Conservation (phyloP, 192 early-diverging fungal genomes). For the Backusella morwellensis region DNA sequence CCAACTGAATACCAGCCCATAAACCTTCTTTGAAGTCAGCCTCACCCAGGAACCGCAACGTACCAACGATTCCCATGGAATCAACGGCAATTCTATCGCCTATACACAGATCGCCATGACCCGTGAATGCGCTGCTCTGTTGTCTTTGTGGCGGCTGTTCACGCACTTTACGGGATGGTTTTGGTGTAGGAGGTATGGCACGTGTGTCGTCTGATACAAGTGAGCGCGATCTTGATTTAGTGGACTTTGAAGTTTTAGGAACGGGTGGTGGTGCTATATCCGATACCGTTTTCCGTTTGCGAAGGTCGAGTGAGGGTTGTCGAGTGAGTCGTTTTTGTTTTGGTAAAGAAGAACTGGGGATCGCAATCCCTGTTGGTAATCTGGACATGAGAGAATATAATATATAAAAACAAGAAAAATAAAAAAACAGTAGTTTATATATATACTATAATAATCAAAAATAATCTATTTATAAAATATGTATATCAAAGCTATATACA, state of each 20-base stretch:
- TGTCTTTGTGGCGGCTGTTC: background rate
- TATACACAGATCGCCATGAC: slow-evolving; percentile 10
- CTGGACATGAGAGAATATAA: background rate
- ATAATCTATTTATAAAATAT: background rate
- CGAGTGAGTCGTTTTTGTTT: slow-evolving; percentile 8
- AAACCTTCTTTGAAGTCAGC: slow-evolving; percentile 71
- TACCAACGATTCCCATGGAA: slow-evolving; percentile 57
- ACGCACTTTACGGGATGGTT: background rate
- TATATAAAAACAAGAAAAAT: background rate
- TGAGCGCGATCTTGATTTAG: slow-evolving; percentile 1
- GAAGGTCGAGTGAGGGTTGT: slow-evolving; percentile 9
- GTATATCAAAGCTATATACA: slow-evolving; percentile 1
- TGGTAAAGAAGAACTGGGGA: background rate
- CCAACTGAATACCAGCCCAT: slow-evolving; percentile 81
- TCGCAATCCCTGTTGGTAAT: background rate
- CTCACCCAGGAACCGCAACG: slow-evolving; percentile 69
- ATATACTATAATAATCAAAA: background rate
- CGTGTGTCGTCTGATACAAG: background rate
- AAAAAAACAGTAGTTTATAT: background rate
- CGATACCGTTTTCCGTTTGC: slow-evolving; percentile 7
- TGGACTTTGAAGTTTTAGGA: slow-evolving; percentile 11
- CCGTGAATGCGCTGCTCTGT: background rate
- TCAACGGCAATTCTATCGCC: slow-evolving; percentile 67
- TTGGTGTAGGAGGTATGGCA: background rate
- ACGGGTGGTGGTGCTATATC: slow-evolving; percentile 2